These are phyloP conservation scores for Lathyrus tuberosus DNA, from an alignment of 306 rosid species.

Conservation along the genomic window DNA sequence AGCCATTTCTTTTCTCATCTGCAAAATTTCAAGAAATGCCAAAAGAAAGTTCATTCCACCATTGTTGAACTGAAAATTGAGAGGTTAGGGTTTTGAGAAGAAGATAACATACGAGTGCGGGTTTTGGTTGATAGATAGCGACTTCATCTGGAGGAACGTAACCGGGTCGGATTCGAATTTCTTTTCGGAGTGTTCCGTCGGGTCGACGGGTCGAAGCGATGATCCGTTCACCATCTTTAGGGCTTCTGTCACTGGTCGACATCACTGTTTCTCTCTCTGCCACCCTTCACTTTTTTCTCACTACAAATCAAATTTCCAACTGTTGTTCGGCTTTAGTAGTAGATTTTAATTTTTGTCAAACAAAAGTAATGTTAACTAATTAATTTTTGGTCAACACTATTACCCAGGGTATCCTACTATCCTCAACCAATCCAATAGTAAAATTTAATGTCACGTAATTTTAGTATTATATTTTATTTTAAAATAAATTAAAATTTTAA, in stretches of 20 bases:
- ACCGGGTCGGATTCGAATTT: slow-evolving; percentile 84
- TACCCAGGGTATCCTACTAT: no score
- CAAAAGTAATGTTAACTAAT: no score
- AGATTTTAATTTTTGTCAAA: no score
- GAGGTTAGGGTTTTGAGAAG: not conserved
- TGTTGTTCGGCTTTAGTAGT: not conserved
- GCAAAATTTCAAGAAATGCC: slow-evolving; percentile 23
- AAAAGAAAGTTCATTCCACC: no score
- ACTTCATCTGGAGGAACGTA: slow-evolving; percentile 88
- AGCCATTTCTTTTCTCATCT: slow-evolving; percentile 79
- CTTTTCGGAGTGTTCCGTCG: slow-evolving; percentile 87
- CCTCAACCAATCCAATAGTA: no score
- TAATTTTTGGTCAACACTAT: no score
- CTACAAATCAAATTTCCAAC: slow-evolving; percentile 5
- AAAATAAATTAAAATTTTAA: no score
- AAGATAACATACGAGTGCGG: slow-evolving; percentile 10
- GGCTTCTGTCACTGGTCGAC: slow-evolving; percentile 39
- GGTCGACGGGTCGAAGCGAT: slow-evolving; percentile 84
- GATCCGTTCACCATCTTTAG: slow-evolving; percentile 85
- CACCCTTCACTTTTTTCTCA: not conserved
- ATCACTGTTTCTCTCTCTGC: slow-evolving; percentile 5
- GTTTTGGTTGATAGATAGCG: slow-evolving; percentile 72
- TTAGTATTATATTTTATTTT: no score
- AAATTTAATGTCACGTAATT: no score
- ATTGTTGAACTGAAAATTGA: not conserved